Percentiles rank a stretch among this genome's conserved stretches.
Evolutionary conservation across 352 stramenopile genomes (phyloP).

Genomic region (Phytophthora macrochlamydospora): DNA sequence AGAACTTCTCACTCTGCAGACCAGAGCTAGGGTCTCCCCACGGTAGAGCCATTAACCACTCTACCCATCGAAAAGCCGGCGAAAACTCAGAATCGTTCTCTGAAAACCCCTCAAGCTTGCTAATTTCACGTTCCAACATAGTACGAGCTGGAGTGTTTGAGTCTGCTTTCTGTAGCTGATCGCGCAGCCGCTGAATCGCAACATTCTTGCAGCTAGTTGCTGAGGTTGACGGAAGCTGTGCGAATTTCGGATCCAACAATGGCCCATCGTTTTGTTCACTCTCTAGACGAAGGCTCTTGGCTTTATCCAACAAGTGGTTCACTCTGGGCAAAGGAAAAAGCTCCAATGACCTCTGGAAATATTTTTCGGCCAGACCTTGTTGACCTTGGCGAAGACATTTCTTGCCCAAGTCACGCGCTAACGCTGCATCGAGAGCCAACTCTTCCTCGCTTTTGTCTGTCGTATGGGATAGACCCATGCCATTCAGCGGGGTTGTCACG

Average conservation of each 20-base stretch:
- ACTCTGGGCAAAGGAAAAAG: conserved; percentile 65
- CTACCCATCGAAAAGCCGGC: conserved; percentile 51
- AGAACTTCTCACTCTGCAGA: conserved; percentile 28
- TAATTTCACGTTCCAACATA: conserved; percentile 53
- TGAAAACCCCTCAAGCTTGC: conserved; percentile 42
- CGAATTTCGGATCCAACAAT: not conserved
- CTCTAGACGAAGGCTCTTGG: conserved; percentile 19
- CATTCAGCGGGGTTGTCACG: conserved; percentile 6
- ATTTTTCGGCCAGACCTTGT: conserved; percentile 49
- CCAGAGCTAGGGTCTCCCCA: conserved; percentile 43
- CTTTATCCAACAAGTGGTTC: conserved; percentile 42
- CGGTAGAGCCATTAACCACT: conserved; percentile 62
- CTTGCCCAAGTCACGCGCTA: conserved; percentile 67
- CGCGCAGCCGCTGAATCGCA: conserved; percentile 27
- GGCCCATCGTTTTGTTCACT: not conserved
- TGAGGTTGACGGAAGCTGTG: not conserved
- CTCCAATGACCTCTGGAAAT: conserved; percentile 66
- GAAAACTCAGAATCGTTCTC: conserved; percentile 36
- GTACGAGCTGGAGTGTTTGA: conserved; percentile 30
- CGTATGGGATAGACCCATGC: not conserved
- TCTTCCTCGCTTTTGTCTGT: conserved; percentile 34
- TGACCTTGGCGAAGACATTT: conserved; percentile 58
- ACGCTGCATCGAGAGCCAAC: conserved; percentile 57
- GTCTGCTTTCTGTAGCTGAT: conserved; percentile 17
- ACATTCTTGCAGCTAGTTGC: conserved; percentile 14